Evolutionary conservation across 148 eudicot species (phyloP), one percentile per base, ranked within the genome.

Genomic region (Camellia japonica): DNA sequence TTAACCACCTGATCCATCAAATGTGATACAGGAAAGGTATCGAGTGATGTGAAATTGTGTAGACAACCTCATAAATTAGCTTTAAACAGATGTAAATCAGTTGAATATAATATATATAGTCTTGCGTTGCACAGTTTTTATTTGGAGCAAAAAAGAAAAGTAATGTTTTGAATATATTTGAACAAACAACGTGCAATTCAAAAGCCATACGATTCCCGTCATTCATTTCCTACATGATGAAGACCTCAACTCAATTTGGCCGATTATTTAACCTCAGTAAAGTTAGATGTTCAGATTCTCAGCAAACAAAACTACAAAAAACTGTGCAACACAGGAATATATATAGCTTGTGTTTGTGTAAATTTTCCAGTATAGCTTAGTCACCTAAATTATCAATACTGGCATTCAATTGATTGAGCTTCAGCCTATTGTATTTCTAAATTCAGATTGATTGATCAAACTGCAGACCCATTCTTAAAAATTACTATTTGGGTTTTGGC

Each of bases 271-370:
- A 30, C 15, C 75, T 52, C 60, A 11, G 42, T 10, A 20, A 52
- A 52, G 16, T 71, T n/a, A 49, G 1, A 12, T 23, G 19, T 30
- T 73, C 76, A 52, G 19, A 73, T 23, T 55, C 62, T 30, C 62
- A 55, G 76, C 46, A 14, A 43, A 15, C 14, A 71, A 71, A 49
- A n/a, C 46, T 55, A 55, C 44, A 52, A 73, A 73, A 73, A 62
- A 38, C 38, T 30, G 38, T 30, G 38, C 38, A 30, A 30, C 38
- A 30, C 38, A 30, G 1, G 38, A 30, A 30, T 30, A 30, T 30
- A 30, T 30, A 30, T 30, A 30, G 38, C 38, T 30, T 30, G 12
- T 8, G 12, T 8, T 49, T 49, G 52, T 3, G 7, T 49, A 5
- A 5, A 49, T 49, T 49, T 7, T 49, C 52, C 5, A 49, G 7